Evolutionary conservation across 441 rosid species (phyloP).

Genomic region (Syzygium syzygioides): DNA sequence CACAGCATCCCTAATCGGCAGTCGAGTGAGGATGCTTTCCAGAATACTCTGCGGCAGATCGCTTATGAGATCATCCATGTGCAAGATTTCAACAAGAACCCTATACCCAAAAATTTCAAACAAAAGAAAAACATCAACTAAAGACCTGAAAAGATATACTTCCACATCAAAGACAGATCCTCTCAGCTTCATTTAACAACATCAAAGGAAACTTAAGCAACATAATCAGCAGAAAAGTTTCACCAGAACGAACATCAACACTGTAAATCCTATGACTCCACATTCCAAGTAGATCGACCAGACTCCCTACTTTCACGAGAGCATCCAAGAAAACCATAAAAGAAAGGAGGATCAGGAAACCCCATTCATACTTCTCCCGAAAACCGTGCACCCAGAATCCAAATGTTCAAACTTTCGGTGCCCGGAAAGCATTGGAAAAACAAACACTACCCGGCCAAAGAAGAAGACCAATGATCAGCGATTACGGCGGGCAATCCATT

Average conservation of each 20-base stretch:
- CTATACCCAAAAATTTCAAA: neutral
- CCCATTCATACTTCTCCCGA: neutral
- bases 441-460: neutral
- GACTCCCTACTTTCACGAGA: neutral
- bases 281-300: neutral
- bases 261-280: neutral
- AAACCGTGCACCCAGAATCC: neutral
- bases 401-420: neutral
- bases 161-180: neutral
- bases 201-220: neutral
- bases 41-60: constrained; percentile 66
- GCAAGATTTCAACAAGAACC: neutral
- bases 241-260: neutral
- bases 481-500: neutral
- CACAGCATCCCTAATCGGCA: constrained; percentile 70
- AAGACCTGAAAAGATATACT: neutral
- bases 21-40: constrained; percentile 58
- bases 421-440: neutral
- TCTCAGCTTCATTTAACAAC: neutral
- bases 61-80: constrained; percentile 62
- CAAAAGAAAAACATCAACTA: neutral
- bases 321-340: neutral
- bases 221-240: neutral
- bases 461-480: neutral
- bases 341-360: neutral